phyloP scores from a whole-genome alignment of 805 yeast genomes.

The Yarrowia sp. region DNA sequence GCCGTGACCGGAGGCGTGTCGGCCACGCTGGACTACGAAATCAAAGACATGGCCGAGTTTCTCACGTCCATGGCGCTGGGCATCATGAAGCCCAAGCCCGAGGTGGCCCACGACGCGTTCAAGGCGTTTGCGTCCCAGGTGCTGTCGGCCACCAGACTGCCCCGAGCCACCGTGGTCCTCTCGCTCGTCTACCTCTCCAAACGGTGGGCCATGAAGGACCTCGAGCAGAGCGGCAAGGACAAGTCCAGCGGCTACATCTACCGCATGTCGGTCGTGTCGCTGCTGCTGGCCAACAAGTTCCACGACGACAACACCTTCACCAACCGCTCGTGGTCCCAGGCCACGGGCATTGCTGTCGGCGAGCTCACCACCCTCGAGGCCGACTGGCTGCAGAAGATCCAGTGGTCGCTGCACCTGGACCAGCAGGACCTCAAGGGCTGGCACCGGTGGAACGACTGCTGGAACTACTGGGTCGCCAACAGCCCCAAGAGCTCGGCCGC shows the following conservation, averaged over 20 bases:
- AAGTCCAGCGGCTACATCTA: constrained; percentile 52
- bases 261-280: constrained; percentile 66
- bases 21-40: constrained; percentile 78
- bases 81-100: constrained; percentile 53
- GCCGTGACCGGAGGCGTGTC: constrained; percentile 71
- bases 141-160: constrained; percentile 84
- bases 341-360: constrained; percentile 76
- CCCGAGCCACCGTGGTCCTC: constrained; percentile 78
- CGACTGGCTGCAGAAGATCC: constrained; percentile 66
- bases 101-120: constrained; percentile 52
- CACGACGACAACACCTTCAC: constrained; percentile 97
- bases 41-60: constrained; percentile 79
- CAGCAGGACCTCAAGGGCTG: constrained; percentile 48
- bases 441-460: constrained; percentile 50
- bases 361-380: constrained; percentile 72
- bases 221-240: constrained; percentile 44
- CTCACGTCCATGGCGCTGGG: constrained; percentile 76
- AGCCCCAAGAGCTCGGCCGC: constrained; percentile 35
- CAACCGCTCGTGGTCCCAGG: constrained; percentile 93
- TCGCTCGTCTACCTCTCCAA: constrained; percentile 81
- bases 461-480: constrained; percentile 43
- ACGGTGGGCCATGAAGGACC: constrained; percentile 55
- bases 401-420: constrained; percentile 63
- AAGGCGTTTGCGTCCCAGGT: constrained; percentile 69
- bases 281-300: constrained; percentile 88